phyloP scores from a whole-genome alignment of 2,329 filamentous ascomycete genomes.

The Fusarium sp. region DNA sequence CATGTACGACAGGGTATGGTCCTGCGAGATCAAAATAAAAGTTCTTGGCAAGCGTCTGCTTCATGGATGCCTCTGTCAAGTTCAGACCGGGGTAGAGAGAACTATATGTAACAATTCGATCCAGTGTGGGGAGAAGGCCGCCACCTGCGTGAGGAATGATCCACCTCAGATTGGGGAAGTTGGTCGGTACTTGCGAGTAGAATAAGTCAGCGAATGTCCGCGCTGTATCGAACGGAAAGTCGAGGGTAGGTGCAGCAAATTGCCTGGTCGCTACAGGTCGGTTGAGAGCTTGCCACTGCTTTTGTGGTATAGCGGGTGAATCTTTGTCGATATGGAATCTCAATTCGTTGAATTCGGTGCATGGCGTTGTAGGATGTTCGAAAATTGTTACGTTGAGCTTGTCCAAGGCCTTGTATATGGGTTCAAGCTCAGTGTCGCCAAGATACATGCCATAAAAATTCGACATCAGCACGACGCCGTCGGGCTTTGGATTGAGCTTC shows the following conservation, averaged over 20 bases:
- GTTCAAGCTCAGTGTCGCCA: conserved; percentile 17
- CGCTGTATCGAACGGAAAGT: conserved; percentile 32
- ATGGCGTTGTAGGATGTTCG: conserved; percentile 25
- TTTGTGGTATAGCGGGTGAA: not conserved
- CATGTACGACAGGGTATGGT: conserved; percentile 20
- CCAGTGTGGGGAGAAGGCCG: conserved; percentile 45
- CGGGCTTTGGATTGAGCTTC: conserved; percentile 10
- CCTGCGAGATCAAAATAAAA: conserved; percentile 28
- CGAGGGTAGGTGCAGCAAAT: conserved; percentile 17
- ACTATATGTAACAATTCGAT: conserved; percentile 35
- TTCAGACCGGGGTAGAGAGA: conserved; percentile 20
- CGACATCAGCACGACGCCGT: conserved; percentile 27
- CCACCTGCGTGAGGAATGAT: conserved; percentile 50
- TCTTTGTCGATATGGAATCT: conserved; percentile 10
- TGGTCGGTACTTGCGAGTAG: conserved; percentile 37
- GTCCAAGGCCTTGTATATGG: conserved; percentile 1
- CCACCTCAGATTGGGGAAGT: conserved; percentile 46
- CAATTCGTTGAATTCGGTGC: conserved; percentile 20
- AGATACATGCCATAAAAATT: conserved; percentile 30
- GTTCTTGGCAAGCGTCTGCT: conserved; percentile 1
- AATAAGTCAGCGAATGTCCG: conserved; percentile 43
- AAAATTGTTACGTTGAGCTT: conserved; percentile 28
- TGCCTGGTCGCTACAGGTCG: conserved; percentile 19
- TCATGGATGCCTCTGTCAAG: conserved; percentile 20
- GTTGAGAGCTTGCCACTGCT: conserved; percentile 31